Base-by-base conservation (phyloP, 2,329 filamentous ascomycete genomes). In the Aureobasidium zeae region DNA sequence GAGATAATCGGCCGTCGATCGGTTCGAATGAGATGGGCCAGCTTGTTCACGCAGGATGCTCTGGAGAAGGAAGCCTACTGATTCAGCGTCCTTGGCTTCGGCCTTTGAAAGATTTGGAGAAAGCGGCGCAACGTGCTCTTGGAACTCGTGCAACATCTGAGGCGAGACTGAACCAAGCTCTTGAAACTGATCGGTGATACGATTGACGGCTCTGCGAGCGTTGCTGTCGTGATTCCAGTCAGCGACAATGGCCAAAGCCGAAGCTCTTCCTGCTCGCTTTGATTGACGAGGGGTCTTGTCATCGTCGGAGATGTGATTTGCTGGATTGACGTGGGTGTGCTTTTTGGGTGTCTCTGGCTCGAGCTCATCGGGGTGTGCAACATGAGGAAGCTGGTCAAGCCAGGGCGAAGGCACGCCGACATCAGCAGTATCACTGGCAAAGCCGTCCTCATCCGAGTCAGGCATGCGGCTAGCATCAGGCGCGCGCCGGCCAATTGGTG, bases 11-110 rank as follows among this genome's bases (percentile, higher is more conserved):
- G 20, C 19, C n/a, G 29, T 16, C 13, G 38, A 32, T 25, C 20
- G 32, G 7, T 20, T 33, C 10, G 38, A 21, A 9, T 24, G 38
- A 17, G 38, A 29, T 12, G 38, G 33, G 8, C 28, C 21, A 7
- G 38, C 38, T 19, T 34, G 29, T 22, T 42, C 44, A 10, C 28
- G 28, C 19, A 42, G 28, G 29, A 63, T 54, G 49, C 57, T 57
- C 26, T 60, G 56, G 17, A 63, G 50, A 26, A 63, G 45, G 35
- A 56, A 58, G 35, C 59, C 54, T 3, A 62, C 52, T 52, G 60
- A 59, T 15, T 53, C 49, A 10, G 55, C 58, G 49, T 63, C 53
- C 2, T 59, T 59, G 30, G 57, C 59, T 19, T 54, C 55, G 7
- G 43, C 37, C 11, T 41, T 48, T 11, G 36, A 33, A 7, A 46